These are phyloP conservation scores for Rhodosporidiobolus odoratus DNA, from an alignment of 768 basidiomycete genomes.

Conservation along the genomic window DNA sequence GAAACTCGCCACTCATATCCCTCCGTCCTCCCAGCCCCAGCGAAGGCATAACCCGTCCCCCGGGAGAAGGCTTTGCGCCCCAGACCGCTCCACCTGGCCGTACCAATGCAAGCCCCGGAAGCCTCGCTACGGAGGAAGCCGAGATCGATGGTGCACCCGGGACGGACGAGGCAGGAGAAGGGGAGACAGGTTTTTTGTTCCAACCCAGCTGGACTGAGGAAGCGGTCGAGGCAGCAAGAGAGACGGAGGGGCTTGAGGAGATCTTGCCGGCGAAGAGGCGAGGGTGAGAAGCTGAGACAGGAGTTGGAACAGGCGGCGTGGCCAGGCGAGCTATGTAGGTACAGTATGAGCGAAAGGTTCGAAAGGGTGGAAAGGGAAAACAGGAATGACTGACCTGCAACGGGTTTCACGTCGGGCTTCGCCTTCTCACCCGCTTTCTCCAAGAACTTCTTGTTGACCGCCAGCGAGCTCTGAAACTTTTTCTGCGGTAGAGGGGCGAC, in stretches of 20 bases:
- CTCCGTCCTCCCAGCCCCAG: constrained; percentile 65
- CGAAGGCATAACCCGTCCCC: too few species aligned
- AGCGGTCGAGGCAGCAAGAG: background rate
- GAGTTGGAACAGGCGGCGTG: constrained; percentile 7
- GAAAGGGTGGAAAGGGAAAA: background rate
- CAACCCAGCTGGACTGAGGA: background rate
- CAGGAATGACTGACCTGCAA: background rate
- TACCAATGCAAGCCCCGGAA: background rate
- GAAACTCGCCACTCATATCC: constrained; percentile 61
- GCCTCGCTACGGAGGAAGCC: too few species aligned
- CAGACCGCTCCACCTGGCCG: constrained; percentile 34
- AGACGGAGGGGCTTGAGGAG: constrained; percentile 13
- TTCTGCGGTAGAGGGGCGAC: constrained; percentile 42
- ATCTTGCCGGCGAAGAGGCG: constrained; percentile 42
- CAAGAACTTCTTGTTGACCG: constrained; percentile 94
- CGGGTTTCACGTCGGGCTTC: constrained; percentile 31
- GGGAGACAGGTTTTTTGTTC: constrained; percentile 5
- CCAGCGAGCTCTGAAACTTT: constrained; percentile 83
- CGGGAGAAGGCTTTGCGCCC: constrained; percentile 71
- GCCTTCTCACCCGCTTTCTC: constrained; percentile 70
- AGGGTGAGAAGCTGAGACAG: constrained; percentile 32
- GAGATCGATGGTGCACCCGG: background rate
- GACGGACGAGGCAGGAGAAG: background rate
- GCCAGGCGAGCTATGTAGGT: constrained; percentile 13
- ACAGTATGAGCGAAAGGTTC: background rate